Evolutionary conservation across 1,284 basidiomycete genomes (phyloP).

Genomic region (Sporisorium graminicola): DNA sequence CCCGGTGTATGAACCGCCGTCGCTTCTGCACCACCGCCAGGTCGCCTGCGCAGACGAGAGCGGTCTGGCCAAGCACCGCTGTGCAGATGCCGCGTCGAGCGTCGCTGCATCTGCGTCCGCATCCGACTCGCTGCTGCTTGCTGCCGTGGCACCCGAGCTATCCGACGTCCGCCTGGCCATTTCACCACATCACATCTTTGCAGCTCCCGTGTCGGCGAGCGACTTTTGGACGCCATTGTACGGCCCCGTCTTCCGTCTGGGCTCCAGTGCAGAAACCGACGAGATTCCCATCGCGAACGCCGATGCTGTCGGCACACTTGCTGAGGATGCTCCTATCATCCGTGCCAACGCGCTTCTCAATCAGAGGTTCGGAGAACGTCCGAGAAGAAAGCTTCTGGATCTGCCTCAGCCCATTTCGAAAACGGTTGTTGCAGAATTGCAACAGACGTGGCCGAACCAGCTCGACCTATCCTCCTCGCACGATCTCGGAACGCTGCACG

Average conservation of each 20-base stretch:
- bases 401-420: conserved; percentile 26
- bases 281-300: not conserved
- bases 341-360: conserved; percentile 21
- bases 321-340: not conserved
- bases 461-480: not conserved
- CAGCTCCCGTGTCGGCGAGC: conserved; percentile 17
- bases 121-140: conserved; percentile 6
- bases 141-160: conserved; percentile 8
- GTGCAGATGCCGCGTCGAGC: not conserved
- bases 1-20: conserved; percentile 16
- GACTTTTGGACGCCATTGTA: conserved; percentile 43
- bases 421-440: conserved; percentile 13
- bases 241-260: conserved; percentile 25
- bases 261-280: not conserved
- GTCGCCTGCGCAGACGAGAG: conserved; percentile 13
- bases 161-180: conserved; percentile 25
- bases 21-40: conserved; percentile 27
- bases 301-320: not conserved
- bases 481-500: conserved; percentile 20
- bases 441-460: conserved; percentile 17
- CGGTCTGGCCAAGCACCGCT: not conserved
- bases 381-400: conserved; percentile 27
- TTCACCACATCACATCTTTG: conserved; percentile 30
- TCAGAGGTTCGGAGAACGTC: conserved; percentile 10
- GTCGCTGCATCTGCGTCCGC: not conserved